Base-by-base conservation (phyloP, 371 early-diverging fungal species). In the Syncephalastrum monosporum region DNA sequence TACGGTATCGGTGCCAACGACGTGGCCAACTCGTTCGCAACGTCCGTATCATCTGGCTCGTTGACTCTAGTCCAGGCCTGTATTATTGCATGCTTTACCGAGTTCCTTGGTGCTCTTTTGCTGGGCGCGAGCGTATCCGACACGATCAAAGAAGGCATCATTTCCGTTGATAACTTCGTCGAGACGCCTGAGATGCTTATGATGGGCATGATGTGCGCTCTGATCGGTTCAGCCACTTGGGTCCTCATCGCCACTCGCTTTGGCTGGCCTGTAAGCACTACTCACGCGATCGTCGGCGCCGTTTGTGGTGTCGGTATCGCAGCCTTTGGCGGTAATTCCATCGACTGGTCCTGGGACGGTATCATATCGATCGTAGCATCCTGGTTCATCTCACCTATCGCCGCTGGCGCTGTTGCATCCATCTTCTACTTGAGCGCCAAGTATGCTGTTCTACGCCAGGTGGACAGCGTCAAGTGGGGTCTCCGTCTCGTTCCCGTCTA, bases 1-100 rank as follows among this genome's bases (percentile, higher is more conserved):
- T 56, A 60, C 29, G 56, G 88, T 57, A 88, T 90, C 53, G 93
- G 94, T 62, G 93, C 95, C 42, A 94, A 94, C 71, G 95, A 94
- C 72, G 94, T 94, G 12, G 87, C 94, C 64, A 93, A 94, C 65
- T 82, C 91, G 4, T 94, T 92, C 64, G 90, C 93, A 38, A 90
- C 91, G n/a, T 90, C 93, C 15, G 91, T 93, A 47, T 88, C 88
- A 15, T 90, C 94, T 3, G 87, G 90, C 10, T 88, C 94, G 6
- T 61, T 94, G 46, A 85, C 86, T 10, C 68, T 93, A 33, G 60
- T 55, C 5, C 89, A 90, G 67, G 94, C 94, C 8, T 80, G 83
- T 64, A 66, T 77, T 29, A 84, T 93, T 61, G 94, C 94, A 55
- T 71, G 89, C 59, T 90, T 94, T 61, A 91, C 93, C 17, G 94